Conservation (phyloP, 805 yeast species). For the Zygoascus ofunaensis region DNA sequence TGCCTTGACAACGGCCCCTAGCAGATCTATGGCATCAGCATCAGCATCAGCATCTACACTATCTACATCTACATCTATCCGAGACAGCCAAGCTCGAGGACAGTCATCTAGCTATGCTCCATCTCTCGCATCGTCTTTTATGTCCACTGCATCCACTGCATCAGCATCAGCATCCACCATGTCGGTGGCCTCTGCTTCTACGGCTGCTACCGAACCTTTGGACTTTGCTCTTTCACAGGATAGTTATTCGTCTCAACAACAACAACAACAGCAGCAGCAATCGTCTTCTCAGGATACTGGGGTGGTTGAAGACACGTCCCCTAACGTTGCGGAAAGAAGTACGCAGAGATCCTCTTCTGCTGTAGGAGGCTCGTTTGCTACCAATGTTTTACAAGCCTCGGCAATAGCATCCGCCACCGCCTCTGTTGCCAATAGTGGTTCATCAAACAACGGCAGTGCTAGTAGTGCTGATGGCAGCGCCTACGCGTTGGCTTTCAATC, state of each 20-base stretch:
- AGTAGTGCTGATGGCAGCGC: neutral
- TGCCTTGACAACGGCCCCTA: neutral
- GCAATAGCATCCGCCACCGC: constrained; percentile 5
- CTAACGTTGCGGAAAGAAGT: neutral
- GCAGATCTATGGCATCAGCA: neutral
- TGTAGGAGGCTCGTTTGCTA: constrained; percentile 14
- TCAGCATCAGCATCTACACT: neutral
- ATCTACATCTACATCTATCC: neutral
- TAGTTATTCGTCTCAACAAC: neutral
- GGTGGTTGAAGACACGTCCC: neutral
- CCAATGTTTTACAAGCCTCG: constrained; percentile 12
- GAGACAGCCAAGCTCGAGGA: neutral
- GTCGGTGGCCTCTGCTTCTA: constrained; percentile 1
- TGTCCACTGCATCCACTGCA: constrained; percentile 11
- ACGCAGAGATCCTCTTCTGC: constrained; percentile 12
- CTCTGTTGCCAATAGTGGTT: constrained; percentile 1
- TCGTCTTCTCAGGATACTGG: neutral
- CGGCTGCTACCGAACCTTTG: constrained; percentile 1
- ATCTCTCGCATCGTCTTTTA: constrained; percentile 6
- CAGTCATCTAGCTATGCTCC: neutral
- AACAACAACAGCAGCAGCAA: too few species aligned
- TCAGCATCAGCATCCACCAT: constrained; percentile 2
- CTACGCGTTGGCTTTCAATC: neutral
- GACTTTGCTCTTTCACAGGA: neutral
- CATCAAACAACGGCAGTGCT: neutral